Evolutionary conservation across 2,329 filamentous ascomycete species (phyloP).

Genomic region (Corynespora cassiicola): DNA sequence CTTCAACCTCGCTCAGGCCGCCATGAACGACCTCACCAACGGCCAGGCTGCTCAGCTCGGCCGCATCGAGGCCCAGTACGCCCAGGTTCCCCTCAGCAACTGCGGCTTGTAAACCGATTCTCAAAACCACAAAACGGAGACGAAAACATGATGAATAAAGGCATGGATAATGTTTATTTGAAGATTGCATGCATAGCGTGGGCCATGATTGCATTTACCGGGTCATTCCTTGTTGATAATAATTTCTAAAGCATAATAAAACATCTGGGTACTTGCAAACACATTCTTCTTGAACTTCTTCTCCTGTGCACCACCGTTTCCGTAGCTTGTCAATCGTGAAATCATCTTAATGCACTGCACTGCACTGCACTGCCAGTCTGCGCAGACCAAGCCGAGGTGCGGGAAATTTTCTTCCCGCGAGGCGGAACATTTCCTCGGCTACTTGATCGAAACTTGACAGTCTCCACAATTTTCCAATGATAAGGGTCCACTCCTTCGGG

Average conservation of each 20-base stretch:
- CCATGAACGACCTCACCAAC: constrained; percentile 59
- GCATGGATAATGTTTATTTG: constrained; percentile 6
- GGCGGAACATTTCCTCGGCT: too few relatives aligned
- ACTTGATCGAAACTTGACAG: too few relatives aligned
- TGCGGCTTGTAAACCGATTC: constrained; percentile 39
- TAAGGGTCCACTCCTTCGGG: too few relatives aligned
- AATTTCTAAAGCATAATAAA: constrained; percentile 10
- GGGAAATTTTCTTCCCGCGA: too few relatives aligned
- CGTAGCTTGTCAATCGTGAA: constrained; percentile 2
- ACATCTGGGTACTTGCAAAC: too few relatives aligned
- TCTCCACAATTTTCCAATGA: too few relatives aligned
- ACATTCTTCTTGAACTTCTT: neutral
- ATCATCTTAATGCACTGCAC: too few relatives aligned
- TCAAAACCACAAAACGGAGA: too few relatives aligned
- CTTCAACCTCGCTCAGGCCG: constrained; percentile 57
- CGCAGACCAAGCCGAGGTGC: too few relatives aligned
- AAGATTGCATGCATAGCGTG: constrained; percentile 8
- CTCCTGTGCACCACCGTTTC: neutral
- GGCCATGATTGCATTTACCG: constrained; percentile 3
- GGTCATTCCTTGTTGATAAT: constrained; percentile 12
- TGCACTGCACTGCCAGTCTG: too few relatives aligned
- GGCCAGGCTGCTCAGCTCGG: constrained; percentile 52
- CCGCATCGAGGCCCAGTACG: constrained; percentile 50
- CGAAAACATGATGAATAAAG: constrained; percentile 1
- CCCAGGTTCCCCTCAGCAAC: constrained; percentile 44